These are phyloP conservation scores for Tetrastigma voinierianum DNA, from an alignment of 164 flowering plant genomes.

Conservation along the genomic window DNA sequence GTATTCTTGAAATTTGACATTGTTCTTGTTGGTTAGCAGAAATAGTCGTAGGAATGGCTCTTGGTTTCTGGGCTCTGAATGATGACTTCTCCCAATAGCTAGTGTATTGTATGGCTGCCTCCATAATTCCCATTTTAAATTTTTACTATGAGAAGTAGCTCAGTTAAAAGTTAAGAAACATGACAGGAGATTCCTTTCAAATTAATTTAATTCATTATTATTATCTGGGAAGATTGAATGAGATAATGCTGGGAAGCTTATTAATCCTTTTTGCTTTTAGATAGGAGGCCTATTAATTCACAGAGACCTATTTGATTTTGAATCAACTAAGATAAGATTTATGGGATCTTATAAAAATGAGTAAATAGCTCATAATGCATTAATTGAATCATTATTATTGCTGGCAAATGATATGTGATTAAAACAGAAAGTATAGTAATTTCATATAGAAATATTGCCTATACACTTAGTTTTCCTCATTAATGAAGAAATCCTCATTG, in stretches of 20 bases:
- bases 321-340: neutral
- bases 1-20: neutral
- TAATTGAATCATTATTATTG: slow-evolving; percentile 6
- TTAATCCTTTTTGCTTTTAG: neutral
- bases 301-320: slow-evolving; percentile 3
- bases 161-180: neutral
- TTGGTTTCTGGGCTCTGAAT: neutral
- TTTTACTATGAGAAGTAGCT: neutral
- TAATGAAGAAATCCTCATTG: slow-evolving; percentile 2
- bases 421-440: slow-evolving; percentile 1
- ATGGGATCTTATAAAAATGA: neutral
- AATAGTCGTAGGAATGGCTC: neutral
- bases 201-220: neutral
- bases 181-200: neutral
- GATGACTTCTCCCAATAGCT: neutral
- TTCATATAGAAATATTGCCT: neutral
- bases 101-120: neutral
- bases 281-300: too few relatives aligned
- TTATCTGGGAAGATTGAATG: neutral
- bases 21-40: neutral
- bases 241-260: slow-evolving; percentile 3
- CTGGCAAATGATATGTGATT: neutral
- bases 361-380: slow-evolving; percentile 4
- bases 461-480: neutral
- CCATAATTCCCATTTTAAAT: neutral